phyloP scores from a whole-genome alignment of 2,329 filamentous ascomycete genomes.

The Cephalotrichum gorgonifer region DNA sequence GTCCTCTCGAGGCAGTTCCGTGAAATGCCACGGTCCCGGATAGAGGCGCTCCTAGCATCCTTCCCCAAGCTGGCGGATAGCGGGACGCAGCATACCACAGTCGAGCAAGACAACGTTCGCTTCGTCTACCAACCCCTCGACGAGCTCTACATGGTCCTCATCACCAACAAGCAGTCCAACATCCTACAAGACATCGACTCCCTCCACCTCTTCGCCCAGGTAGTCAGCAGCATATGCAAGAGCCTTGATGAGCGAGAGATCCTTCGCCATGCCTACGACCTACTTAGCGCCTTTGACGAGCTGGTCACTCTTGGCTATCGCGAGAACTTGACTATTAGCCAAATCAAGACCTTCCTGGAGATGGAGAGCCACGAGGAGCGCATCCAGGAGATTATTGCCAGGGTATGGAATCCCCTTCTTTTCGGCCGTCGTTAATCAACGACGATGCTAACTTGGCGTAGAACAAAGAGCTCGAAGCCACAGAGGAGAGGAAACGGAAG shows the following conservation, averaged over 20 bases:
- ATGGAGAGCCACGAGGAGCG: constrained; percentile 99
- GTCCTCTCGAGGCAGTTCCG: constrained; percentile 96
- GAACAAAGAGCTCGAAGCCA: constrained; percentile 98
- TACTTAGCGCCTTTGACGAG: constrained; percentile 95
- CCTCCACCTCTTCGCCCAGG: constrained; percentile 93
- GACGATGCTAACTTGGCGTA: constrained; percentile 24
- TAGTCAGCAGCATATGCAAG: constrained; percentile 93
- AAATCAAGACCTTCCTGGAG: constrained; percentile 98
- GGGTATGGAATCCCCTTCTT: constrained; percentile 40
- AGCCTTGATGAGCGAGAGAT: constrained; percentile 94
- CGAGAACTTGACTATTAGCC: constrained; percentile 89
- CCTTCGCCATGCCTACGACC: constrained; percentile 84
- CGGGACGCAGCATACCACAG: constrained; percentile 92
- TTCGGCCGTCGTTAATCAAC: neutral
- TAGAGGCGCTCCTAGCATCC: constrained; percentile 91
- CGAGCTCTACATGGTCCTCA: constrained; percentile 98
- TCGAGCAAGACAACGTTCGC: constrained; percentile 98
- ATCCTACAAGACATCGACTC: constrained; percentile 99
- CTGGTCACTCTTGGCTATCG: constrained; percentile 90
- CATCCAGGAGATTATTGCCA: constrained; percentile 94
- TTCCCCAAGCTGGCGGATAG: constrained; percentile 97
- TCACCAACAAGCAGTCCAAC: constrained; percentile 98
- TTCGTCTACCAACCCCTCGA: constrained; percentile 99
- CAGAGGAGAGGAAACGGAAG: constrained; percentile 95
- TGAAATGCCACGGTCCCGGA: constrained; percentile 92